Percentiles rank a stretch among this genome's conserved stretches.
These are phyloP conservation scores for Eudorina sp. DNA, from an alignment of 139 green algal genomes.

Conservation along the genomic window DNA sequence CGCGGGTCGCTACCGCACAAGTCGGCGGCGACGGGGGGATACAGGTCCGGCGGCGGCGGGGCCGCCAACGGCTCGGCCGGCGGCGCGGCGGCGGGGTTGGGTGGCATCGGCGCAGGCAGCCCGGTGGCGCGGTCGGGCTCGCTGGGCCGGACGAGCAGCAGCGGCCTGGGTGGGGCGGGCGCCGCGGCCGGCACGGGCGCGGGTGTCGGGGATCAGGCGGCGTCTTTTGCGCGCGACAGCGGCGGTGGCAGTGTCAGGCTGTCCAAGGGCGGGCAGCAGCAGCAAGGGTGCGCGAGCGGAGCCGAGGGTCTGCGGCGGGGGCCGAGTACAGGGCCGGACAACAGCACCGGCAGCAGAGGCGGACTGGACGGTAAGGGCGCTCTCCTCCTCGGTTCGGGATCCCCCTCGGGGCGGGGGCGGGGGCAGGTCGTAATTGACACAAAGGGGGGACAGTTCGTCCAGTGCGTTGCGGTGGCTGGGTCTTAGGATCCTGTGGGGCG, in stretches of 20 bases:
- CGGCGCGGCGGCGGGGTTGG: neutral
- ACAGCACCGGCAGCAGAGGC: conserved; percentile 27
- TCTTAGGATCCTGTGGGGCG: too few species aligned
- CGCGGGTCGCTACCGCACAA: too few species aligned
- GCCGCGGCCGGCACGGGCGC: neutral
- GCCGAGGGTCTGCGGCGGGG: neutral
- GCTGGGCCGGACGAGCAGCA: conserved; percentile 14
- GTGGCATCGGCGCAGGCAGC: neutral
- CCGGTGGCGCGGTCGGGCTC: neutral
- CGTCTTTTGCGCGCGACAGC: neutral
- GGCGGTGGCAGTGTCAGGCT: neutral
- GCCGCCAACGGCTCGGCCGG: neutral
- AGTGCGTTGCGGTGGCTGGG: too few species aligned
- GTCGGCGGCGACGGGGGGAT: too few species aligned
- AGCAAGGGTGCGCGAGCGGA: too few species aligned
- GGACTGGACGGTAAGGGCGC: conserved; percentile 16
- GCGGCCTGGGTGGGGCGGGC: neutral
- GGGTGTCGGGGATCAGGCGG: neutral
- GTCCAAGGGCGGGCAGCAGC: too few species aligned
- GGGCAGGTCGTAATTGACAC: too few species aligned
- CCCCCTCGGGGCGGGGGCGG: too few species aligned
- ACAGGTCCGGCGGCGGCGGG: neutral
- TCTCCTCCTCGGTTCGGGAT: too few species aligned
- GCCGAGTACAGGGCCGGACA: neutral
- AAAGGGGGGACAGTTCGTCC: too few species aligned